phyloP scores from a whole-genome alignment of 257 asterid genomes.

The Prunella vulgaris region DNA sequence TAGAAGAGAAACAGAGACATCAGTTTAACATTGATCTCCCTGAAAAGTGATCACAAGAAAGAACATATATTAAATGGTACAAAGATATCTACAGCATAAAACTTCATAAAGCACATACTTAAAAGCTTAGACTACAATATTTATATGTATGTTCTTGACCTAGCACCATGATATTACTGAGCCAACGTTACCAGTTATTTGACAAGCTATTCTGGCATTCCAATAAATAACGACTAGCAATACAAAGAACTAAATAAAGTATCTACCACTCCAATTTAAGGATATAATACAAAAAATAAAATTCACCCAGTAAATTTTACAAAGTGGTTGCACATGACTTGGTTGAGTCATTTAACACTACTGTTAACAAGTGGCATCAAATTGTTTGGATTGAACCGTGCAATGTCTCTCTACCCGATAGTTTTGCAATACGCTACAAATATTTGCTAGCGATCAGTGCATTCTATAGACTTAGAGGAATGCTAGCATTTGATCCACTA shows the following conservation, averaged over 20 bases:
- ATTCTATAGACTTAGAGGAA: background rate
- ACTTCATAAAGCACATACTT: conserved; percentile 4
- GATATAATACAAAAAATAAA: background rate
- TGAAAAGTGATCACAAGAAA: background rate
- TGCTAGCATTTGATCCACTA: conserved; percentile 4
- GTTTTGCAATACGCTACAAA: background rate
- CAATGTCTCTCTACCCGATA: background rate
- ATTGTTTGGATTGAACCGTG: background rate
- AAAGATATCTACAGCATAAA: conserved; percentile 1
- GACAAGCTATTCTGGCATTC: background rate
- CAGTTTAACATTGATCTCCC: background rate
- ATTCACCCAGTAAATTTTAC: background rate
- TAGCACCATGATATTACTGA: conserved; percentile 1
- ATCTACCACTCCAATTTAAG: background rate
- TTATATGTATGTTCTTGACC: background rate
- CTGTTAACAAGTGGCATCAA: background rate
- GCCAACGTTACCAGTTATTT: conserved; percentile 11
- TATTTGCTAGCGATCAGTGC: background rate
- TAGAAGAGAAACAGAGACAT: background rate
- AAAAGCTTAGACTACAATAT: background rate
- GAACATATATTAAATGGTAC: background rate
- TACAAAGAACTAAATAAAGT: background rate
- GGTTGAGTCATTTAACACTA: background rate
- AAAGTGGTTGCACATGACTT: background rate
- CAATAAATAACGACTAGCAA: background rate